Evolutionary conservation across 257 asterid species (phyloP).

Genomic region (Anisodus acutangulus): DNA sequence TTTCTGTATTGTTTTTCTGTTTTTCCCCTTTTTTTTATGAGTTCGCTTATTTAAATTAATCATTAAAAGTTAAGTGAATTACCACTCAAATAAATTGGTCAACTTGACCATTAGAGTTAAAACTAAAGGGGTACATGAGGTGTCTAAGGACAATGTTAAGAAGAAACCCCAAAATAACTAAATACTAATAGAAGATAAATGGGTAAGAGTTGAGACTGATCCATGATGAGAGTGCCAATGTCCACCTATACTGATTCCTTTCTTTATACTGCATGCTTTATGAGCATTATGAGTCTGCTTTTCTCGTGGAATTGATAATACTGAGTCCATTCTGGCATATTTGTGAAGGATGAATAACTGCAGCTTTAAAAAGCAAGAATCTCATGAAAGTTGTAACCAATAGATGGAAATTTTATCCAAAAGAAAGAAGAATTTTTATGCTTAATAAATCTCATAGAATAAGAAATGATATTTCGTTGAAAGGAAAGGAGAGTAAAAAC

Average conservation of each 20-base stretch:
- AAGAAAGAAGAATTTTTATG: neutral
- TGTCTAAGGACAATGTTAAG: neutral
- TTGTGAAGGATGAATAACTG: neutral
- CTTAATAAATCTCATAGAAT: neutral
- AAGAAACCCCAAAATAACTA: slow-evolving; percentile 13
- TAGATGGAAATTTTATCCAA: slow-evolving; percentile 10
- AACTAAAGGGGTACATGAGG: neutral
- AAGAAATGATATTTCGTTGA: no score
- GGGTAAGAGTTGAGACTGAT: neutral
- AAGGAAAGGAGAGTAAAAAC: no score
- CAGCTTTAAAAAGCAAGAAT: neutral
- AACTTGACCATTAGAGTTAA: neutral
- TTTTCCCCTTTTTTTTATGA: neutral
- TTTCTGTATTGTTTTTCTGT: neutral
- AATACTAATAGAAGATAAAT: neutral
- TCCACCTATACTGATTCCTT: neutral
- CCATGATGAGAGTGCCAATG: neutral
- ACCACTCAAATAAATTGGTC: slow-evolving; percentile 11
- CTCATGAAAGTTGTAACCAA: neutral
- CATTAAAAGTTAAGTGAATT: neutral
- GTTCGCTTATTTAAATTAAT: neutral
- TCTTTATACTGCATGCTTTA: slow-evolving; percentile 16
- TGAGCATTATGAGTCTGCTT: neutral
- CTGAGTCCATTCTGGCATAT: neutral
- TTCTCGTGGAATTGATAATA: neutral